Evolutionary conservation across 2,329 filamentous ascomycete genomes (phyloP).

Genomic region (Fusarium falciforme): DNA sequence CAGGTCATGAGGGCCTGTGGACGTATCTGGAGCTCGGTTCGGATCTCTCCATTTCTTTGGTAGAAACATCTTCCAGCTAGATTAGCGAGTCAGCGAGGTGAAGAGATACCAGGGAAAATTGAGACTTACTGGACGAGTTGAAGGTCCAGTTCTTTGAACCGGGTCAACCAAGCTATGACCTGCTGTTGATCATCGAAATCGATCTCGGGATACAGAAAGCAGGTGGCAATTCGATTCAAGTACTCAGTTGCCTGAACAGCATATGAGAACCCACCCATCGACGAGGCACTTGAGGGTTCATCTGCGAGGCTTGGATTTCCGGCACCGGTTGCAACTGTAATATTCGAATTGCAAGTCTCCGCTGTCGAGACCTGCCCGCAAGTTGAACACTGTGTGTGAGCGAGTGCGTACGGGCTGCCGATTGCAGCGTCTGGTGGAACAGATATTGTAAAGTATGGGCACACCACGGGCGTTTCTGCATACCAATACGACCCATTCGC

Average conservation of each 20-base stretch:
- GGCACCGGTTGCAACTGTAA: background rate
- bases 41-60: slow-evolving; percentile 1
- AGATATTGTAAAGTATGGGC: background rate
- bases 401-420: background rate
- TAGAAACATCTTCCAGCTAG: slow-evolving; percentile 3
- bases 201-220: background rate
- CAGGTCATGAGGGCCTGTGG: slow-evolving; percentile 4
- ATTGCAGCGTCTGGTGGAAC: background rate
- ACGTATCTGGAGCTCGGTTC: slow-evolving; percentile 1
- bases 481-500: slow-evolving; percentile 1
- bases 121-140: slow-evolving; percentile 1
- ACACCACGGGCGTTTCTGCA: background rate
- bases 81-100: background rate
- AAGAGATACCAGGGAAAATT: background rate
- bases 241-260: slow-evolving; percentile 4
- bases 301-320: background rate
- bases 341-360: background rate
- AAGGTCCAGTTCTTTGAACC: slow-evolving; percentile 3
- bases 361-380: background rate
- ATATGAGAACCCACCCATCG: slow-evolving; percentile 1
- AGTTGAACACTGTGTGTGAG: background rate
- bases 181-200: background rate
- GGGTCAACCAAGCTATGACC: background rate
- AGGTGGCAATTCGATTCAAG: background rate
- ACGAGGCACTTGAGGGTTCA: background rate